Conservation (phyloP, 2,329 filamentous ascomycete species). For the Cercospora sojina region DNA sequence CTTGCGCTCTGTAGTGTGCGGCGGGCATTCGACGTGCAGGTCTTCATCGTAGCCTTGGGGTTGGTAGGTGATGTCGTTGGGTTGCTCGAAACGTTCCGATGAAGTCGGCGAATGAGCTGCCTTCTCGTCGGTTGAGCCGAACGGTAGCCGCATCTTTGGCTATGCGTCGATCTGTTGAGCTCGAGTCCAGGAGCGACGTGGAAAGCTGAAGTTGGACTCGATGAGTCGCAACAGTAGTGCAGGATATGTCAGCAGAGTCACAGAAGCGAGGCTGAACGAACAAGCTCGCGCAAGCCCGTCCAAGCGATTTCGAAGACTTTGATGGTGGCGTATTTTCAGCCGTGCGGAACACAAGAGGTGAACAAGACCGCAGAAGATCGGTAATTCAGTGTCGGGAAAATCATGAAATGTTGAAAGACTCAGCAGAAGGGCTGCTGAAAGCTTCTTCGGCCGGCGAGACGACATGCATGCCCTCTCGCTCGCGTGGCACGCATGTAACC, state of each 20-base stretch:
- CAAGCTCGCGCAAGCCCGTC: not conserved
- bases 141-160: slow-evolving; percentile 14
- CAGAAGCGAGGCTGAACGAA: not conserved
- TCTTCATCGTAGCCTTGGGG: slow-evolving; percentile 37
- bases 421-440: not conserved
- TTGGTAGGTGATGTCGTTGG: slow-evolving; percentile 1
- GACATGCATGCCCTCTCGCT: not conserved
- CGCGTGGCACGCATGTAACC: not conserved
- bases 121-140: slow-evolving; percentile 6
- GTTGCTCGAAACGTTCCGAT: slow-evolving; percentile 11
- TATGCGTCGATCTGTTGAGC: not conserved
- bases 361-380: not conserved
- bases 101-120: slow-evolving; percentile 6
- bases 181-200: not conserved
- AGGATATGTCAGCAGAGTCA: not conserved
- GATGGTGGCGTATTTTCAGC: not conserved
- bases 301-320: not conserved
- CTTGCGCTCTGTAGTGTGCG: slow-evolving; percentile 51
- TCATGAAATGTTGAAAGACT: not conserved
- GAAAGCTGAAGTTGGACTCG: not conserved
- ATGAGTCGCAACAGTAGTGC: not conserved
- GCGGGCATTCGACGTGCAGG: slow-evolving; percentile 41
- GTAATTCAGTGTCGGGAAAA: not conserved
- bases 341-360: not conserved
- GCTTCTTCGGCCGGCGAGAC: not conserved